Percentiles rank a stretch among this genome's conserved stretches.
These are phyloP conservation scores for Toxoplasma gondii DNA, from an alignment of 169 alveolate genomes.

Conservation along the genomic window DNA sequence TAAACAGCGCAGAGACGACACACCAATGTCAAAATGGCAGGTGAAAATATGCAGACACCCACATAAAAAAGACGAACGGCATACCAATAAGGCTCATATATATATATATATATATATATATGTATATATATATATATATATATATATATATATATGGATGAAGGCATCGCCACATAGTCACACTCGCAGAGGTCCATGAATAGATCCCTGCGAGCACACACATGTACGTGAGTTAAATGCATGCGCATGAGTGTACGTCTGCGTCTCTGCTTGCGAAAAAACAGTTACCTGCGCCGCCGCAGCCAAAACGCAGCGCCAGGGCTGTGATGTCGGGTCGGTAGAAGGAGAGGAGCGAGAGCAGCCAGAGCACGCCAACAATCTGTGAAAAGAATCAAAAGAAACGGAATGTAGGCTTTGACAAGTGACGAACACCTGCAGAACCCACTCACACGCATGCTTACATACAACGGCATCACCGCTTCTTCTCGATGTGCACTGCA, in stretches of 20 bases:
- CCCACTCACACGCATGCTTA: too few relatives aligned
- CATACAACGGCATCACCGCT: too few relatives aligned
- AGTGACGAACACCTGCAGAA: too few relatives aligned
- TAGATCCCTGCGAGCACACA: too few relatives aligned
- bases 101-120: constrained; percentile 19
- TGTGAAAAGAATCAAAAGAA: neutral
- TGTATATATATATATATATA: constrained; percentile 5
- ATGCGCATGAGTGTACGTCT: too few relatives aligned
- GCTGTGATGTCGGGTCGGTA: neutral
- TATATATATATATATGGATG: neutral
- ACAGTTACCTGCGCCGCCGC: neutral
- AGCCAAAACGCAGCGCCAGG: neutral
- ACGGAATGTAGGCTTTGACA: neutral
- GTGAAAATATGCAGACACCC: neutral
- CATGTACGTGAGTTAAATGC: too few relatives aligned
- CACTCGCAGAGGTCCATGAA: too few relatives aligned
- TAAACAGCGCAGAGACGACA: neutral
- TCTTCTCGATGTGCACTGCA: too few relatives aligned
- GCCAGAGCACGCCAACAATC: neutral
- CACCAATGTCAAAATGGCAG: neutral
- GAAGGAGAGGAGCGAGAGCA: neutral
- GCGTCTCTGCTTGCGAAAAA: neutral
- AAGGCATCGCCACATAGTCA: neutral
- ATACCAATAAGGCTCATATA: neutral
- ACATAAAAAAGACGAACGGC: neutral